Conservation (phyloP, 352 stramenopile genomes). For the Phytophthora pluvialis region DNA sequence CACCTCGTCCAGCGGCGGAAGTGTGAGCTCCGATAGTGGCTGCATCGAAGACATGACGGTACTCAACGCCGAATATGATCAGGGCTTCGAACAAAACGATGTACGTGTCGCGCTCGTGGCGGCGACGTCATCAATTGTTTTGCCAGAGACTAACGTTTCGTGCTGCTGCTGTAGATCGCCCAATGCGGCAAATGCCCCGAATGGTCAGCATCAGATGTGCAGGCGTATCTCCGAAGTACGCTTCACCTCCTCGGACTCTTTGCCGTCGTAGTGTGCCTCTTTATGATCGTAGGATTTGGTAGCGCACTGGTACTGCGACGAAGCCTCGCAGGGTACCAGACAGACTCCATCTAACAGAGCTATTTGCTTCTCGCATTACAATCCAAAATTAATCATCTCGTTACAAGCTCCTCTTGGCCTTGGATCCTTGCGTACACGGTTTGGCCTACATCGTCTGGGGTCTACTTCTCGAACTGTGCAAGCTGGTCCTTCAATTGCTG, state of each 20-base stretch:
- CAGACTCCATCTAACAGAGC: slow-evolving; percentile 75
- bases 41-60: slow-evolving; percentile 66
- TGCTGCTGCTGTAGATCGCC: slow-evolving; percentile 50
- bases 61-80: slow-evolving; percentile 52
- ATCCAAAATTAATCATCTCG: slow-evolving; percentile 46
- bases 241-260: slow-evolving; percentile 75
- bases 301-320: slow-evolving; percentile 73
- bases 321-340: slow-evolving; percentile 84
- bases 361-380: slow-evolving; percentile 1
- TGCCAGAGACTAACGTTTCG: slow-evolving; percentile 11
- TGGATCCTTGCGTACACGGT: slow-evolving; percentile 20
- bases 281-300: slow-evolving; percentile 75
- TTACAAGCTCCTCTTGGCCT: slow-evolving; percentile 22
- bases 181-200: slow-evolving; percentile 79
- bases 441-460: slow-evolving; percentile 17
- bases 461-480: slow-evolving; percentile 41
- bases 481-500: slow-evolving; percentile 54
- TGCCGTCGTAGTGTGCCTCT: slow-evolving; percentile 72
- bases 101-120: slow-evolving; percentile 39
- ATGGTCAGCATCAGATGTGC: slow-evolving; percentile 72
- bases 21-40: slow-evolving; percentile 22
- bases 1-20: slow-evolving; percentile 8
- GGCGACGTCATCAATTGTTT: neutral
- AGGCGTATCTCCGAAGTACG: slow-evolving; percentile 67
- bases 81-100: slow-evolving; percentile 67